Evolutionary conservation across 1,284 basidiomycete species (phyloP).

Genomic region (Leccinum fuscescens): DNA sequence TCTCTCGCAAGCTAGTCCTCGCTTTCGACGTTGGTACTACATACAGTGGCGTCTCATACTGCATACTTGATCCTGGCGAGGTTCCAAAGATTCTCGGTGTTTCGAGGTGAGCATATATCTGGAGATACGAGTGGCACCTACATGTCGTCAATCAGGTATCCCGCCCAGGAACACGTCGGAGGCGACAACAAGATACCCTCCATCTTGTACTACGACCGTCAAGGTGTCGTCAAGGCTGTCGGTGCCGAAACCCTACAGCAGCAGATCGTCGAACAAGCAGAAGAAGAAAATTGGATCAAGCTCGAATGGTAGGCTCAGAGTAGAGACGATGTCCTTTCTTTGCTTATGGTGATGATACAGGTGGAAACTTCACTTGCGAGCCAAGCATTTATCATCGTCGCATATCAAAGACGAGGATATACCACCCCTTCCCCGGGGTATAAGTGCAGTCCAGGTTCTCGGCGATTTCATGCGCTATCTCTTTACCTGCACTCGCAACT

Average conservation of each 20-base stretch:
- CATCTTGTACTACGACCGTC: constrained; percentile 49
- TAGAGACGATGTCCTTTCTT: neutral
- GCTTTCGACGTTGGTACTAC: constrained; percentile 54
- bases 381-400: constrained; percentile 29
- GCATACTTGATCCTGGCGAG: constrained; percentile 44
- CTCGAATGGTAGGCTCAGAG: constrained; percentile 45
- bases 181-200: constrained; percentile 55
- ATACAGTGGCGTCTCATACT: constrained; percentile 48
- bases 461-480: constrained; percentile 54
- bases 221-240: constrained; percentile 42
- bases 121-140: neutral
- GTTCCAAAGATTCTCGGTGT: constrained; percentile 45
- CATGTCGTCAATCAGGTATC: constrained; percentile 33
- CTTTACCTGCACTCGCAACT: constrained; percentile 42
- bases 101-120: constrained; percentile 31
- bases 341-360: constrained; percentile 29
- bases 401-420: constrained; percentile 32
- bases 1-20: constrained; percentile 41
- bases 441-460: constrained; percentile 45
- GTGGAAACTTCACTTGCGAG: constrained; percentile 58
- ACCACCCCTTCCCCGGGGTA: constrained; percentile 45
- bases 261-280: constrained; percentile 39
- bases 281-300: constrained; percentile 44
- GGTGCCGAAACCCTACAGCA: constrained; percentile 49
- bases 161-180: constrained; percentile 39